Base-by-base conservation (phyloP, 2,329 filamentous ascomycete species). In the Aureobasidium zeae region DNA sequence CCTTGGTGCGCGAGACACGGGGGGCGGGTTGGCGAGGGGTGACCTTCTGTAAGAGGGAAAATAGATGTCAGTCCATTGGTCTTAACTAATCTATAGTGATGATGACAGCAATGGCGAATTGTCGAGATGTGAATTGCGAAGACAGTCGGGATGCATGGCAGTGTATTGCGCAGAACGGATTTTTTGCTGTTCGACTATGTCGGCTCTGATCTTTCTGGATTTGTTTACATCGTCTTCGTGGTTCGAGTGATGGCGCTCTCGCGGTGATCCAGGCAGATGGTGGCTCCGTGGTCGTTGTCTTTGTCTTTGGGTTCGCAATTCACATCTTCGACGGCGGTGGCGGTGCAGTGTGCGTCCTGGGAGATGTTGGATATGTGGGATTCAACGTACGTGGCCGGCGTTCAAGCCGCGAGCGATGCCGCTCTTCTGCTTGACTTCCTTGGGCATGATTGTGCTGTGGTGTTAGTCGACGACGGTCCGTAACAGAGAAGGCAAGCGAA, bases 1-100 rank as follows among this genome's bases (percentile, higher is more conserved):
- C 91, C 80, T 95, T 96, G 74, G 81, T 88, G 86, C 68, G 65
- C 53, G 69, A 72, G 54, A 71, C 65, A 54, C 64, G 65, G 53
- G 66, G 60, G 55, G 67, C 67, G 47, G 67, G 64, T 57, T 66
- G 65, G 61, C 64, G 68, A 33, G 68, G 67, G 45, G 69, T 72
- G 64, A 72, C 69, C 65, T 72, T 68, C 60, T 63, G 53, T 57
- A 50, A 26, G 30, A 26, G 20, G 11, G 32, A 33, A 52, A 26
- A 33, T 13, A 15, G n/a, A 28, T 21, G 39, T 43, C 9, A 43
- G 39, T 34, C 22, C 9, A 28, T 41, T 39, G 31, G 49, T 60
- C 16, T 28, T 43, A n/a, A n/a, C n/a, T n/a, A n/a, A n/a, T n/a
- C n/a, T n/a, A n/a, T n/a, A n/a, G n/a, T n/a, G n/a, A n/a, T n/a